phyloP scores from a whole-genome alignment of 148 eudicot species.

The Limonium bicolor region DNA sequence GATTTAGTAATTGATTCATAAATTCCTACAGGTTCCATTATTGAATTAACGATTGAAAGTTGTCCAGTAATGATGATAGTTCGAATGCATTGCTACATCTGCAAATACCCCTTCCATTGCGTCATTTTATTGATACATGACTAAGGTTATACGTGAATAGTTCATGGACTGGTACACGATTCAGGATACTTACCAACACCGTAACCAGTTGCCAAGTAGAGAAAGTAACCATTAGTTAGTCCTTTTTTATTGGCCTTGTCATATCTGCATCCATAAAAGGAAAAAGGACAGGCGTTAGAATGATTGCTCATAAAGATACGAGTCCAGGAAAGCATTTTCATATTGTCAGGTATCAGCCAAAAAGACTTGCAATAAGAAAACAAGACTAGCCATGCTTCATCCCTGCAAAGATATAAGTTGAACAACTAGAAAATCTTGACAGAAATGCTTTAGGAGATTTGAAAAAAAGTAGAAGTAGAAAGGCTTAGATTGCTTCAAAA shows the following conservation, averaged over 20 bases:
- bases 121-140: not conserved
- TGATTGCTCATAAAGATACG: no score
- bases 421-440: not conserved
- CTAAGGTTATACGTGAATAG: not conserved
- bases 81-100: not conserved
- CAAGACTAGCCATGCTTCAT: not conserved
- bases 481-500: no score
- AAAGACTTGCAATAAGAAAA: not conserved
- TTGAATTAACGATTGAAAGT: no score
- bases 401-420: not conserved
- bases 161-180: not conserved
- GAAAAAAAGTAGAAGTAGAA: no score
- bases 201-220: slow-evolving; percentile 4
- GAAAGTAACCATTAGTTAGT: slow-evolving; percentile 4
- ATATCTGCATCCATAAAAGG: slow-evolving; percentile 4
- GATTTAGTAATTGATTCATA: not conserved
- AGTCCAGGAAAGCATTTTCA: no score
- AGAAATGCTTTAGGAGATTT: not conserved
- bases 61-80: not conserved
- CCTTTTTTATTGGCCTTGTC: slow-evolving; percentile 3
- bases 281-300: not conserved
- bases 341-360: no score
- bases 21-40: no score
- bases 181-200: slow-evolving; percentile 2
- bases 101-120: not conserved